Conservation (phyloP, 805 yeast species). For the Priceomyces haplophilus region DNA sequence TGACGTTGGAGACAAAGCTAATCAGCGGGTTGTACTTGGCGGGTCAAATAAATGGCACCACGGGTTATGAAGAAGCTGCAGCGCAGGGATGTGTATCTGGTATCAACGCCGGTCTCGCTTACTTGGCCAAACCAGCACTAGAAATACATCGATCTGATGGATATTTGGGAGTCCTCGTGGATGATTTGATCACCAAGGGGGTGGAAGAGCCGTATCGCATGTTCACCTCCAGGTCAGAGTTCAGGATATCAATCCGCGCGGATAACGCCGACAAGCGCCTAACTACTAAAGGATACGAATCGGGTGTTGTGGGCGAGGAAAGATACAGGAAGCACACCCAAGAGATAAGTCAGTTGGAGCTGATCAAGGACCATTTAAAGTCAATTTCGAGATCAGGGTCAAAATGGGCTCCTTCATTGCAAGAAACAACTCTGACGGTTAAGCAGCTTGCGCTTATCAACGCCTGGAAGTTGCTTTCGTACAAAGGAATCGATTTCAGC, state of each 20-base stretch:
- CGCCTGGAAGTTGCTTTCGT: slow-evolving; percentile 72
- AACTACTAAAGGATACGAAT: slow-evolving; percentile 60
- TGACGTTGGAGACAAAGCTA: slow-evolving; percentile 76
- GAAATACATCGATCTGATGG: slow-evolving; percentile 75
- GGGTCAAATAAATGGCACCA: slow-evolving; percentile 97
- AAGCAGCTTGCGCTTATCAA: slow-evolving; percentile 34
- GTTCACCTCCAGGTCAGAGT: slow-evolving; percentile 96
- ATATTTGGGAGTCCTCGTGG: slow-evolving; percentile 87
- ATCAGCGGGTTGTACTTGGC: slow-evolving; percentile 82
- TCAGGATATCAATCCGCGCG: slow-evolving; percentile 82
- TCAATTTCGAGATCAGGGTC: slow-evolving; percentile 48
- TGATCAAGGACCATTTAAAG: slow-evolving; percentile 45
- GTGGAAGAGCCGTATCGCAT: slow-evolving; percentile 96
- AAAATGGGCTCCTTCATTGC: slow-evolving; percentile 59
- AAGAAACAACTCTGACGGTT: slow-evolving; percentile 48
- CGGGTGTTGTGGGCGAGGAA: slow-evolving; percentile 63
- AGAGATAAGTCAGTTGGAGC: slow-evolving; percentile 46
- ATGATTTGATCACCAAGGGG: slow-evolving; percentile 92
- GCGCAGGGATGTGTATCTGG: slow-evolving; percentile 97
- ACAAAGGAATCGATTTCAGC: slow-evolving; percentile 39
- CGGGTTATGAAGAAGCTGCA: slow-evolving; percentile 99
- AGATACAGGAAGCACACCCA: slow-evolving; percentile 50
- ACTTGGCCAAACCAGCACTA: slow-evolving; percentile 41
- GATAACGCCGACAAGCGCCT: slow-evolving; percentile 91
- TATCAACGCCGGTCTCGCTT: slow-evolving; percentile 79